Conservation (phyloP, 495 filamentous ascomycete genomes). For the Penicillium chermesinum region DNA sequence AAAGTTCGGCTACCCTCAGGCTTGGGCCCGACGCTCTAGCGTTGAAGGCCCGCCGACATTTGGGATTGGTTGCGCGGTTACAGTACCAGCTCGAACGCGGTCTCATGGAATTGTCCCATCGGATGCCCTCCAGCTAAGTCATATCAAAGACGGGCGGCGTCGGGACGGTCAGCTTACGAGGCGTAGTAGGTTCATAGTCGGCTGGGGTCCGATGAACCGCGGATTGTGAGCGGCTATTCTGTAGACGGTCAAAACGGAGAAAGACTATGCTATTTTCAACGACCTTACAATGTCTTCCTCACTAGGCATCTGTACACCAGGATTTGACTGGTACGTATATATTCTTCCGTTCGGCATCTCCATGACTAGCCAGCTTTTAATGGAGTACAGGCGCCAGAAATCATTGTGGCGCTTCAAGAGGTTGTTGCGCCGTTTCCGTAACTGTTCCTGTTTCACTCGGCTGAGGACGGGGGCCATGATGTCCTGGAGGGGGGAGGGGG, state of each 20-base stretch:
- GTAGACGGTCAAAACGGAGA: background rate
- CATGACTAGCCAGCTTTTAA: slow-evolving; percentile 8
- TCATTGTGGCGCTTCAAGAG: slow-evolving; percentile 13
- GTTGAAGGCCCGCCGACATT: too few relatives aligned
- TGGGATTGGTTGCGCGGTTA: too few relatives aligned
- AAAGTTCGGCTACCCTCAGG: too few relatives aligned
- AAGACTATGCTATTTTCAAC: background rate
- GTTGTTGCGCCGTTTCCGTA: slow-evolving; percentile 18
- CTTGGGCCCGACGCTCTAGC: too few relatives aligned
- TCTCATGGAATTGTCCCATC: too few relatives aligned
- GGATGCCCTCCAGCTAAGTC: background rate
- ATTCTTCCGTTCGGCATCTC: slow-evolving; percentile 3
- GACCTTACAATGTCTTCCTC: slow-evolving; percentile 2
- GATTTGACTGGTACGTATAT: slow-evolving; percentile 6
- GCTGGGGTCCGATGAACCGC: slow-evolving; percentile 30
- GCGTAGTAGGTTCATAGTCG: slow-evolving; percentile 19
- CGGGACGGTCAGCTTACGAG: background rate
- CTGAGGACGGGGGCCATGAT: background rate
- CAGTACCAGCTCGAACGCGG: too few relatives aligned
- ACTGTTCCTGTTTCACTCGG: slow-evolving; percentile 15
- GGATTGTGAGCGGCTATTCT: background rate
- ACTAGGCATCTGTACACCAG: background rate
- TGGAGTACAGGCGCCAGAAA: slow-evolving; percentile 16
- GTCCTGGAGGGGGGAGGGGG: background rate
- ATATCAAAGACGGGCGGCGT: background rate